Evolutionary conservation across 2,329 filamentous ascomycete genomes (phyloP), one percentile per base, ranked within the genome.

Genomic region (Arthroderma uncinatum): DNA sequence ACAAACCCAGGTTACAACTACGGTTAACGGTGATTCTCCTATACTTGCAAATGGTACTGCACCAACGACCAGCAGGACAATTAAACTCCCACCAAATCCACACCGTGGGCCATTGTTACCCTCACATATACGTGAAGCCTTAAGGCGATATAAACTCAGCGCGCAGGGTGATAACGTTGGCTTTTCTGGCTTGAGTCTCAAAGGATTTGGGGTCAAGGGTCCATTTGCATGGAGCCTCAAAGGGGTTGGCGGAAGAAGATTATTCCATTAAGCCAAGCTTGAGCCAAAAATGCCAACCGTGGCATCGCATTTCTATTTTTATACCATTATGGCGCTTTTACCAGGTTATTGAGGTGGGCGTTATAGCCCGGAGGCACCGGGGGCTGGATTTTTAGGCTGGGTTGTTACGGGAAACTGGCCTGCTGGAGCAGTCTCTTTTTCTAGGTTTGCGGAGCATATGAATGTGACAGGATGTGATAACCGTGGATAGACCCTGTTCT

Each of bases 141-240:
- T 77, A 21, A 69, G 76, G 54, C 70, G 76, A 53, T 75, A 75
- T 58, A 77, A 75, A 63, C 71, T 72, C n/a, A 72, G 76, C 59
- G 70, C 73, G 3, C 76, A 78, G 61, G 73, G 75, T 34, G 75
- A 73, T 5, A 74, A 74, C 14, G 75, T 76, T 2, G 76, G 76
- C 1, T 74, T 76, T 59, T 71, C 73, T 0, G 75, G 75, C 4
- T 60, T 75, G 59, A 78, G 76, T 64, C 67, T 76, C 65, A 71
- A 71, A 28, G 72, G 74, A 53, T 59, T 76, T 47, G 75, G 73
- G 19, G 69, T 73, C 9, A 69, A 69, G 54, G 76, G 75, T 21
- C 66, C 73, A 9, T 70, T 69, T 40, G 71, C 73, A 3, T 77
- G 74, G 70, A 71, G 67, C 55, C 65, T 73, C 5, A 71, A 71